Percentiles rank a stretch among this genome's conserved stretches.
These are phyloP conservation scores for Beta corolliflora DNA, from an alignment of 179 eudicot genomes.

Conservation along the genomic window DNA sequence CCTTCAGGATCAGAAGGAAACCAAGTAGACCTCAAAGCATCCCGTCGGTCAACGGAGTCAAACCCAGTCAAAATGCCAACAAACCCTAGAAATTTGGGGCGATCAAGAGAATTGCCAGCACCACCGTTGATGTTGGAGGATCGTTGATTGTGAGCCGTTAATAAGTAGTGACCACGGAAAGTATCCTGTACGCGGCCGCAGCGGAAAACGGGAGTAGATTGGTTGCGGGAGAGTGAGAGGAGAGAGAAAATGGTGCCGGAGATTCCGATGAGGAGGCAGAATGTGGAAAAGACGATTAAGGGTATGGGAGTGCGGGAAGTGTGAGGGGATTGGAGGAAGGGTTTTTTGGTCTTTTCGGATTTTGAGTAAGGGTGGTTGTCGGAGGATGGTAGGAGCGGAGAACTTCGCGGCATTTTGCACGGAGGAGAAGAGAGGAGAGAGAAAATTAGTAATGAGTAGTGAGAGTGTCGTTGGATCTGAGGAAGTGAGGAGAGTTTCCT, in stretches of 20 bases:
- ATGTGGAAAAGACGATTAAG: conserved; percentile 33
- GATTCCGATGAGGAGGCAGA: conserved; percentile 44
- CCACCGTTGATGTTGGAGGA: conserved; percentile 31
- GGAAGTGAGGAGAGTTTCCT: no score
- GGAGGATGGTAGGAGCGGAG: conserved; percentile 18
- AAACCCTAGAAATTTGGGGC: conserved; percentile 59
- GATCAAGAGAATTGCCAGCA: conserved; percentile 27
- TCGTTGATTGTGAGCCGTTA: not conserved
- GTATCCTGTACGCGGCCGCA: conserved; percentile 54
- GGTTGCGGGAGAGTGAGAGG: conserved; percentile 41
- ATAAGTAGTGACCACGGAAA: conserved; percentile 45
- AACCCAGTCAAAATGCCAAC: conserved; percentile 67
- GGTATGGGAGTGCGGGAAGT: conserved; percentile 25
- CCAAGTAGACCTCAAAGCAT: conserved; percentile 60
- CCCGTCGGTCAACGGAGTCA: conserved; percentile 42
- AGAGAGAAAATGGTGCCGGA: conserved; percentile 48
- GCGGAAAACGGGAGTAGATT: conserved; percentile 41
- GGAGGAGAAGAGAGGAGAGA: not conserved
- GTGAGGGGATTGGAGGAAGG: conserved; percentile 19
- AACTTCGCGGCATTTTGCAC: conserved; percentile 15
- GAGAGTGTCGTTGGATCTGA: not conserved
- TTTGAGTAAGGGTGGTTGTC: conserved; percentile 34
- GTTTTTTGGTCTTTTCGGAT: conserved; percentile 49
- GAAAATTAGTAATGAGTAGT: not conserved
- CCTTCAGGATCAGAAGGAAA: conserved; percentile 64